Evolutionary conservation across 805 yeast species (phyloP).

Genomic region (Yarrowia sp.): DNA sequence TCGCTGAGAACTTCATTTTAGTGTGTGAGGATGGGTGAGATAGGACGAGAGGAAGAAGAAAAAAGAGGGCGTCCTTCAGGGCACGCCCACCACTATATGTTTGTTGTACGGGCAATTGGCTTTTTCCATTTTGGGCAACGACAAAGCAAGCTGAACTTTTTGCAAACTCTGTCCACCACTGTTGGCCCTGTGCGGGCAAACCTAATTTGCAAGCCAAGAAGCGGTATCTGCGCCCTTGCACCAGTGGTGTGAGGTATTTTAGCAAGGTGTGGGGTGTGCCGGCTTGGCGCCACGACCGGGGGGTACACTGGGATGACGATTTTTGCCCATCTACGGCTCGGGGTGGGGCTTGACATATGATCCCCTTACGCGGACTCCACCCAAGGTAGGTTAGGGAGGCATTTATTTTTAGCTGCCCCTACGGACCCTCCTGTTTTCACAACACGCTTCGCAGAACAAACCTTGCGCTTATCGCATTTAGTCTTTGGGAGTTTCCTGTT

Average conservation of each 20-base stretch:
- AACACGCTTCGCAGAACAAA: neutral
- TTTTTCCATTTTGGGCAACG: conserved; percentile 21
- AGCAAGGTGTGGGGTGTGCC: neutral
- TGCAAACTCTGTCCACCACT: neutral
- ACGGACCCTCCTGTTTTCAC: neutral
- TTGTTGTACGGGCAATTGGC: neutral
- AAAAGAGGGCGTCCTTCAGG: neutral
- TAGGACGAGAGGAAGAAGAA: neutral
- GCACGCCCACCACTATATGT: neutral
- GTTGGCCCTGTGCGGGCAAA: neutral
- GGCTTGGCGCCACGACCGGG: neutral
- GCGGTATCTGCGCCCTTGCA: conserved; percentile 12
- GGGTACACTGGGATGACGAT: no score
- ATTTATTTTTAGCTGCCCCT: neutral
- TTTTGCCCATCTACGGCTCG: no score
- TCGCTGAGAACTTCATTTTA: conserved; percentile 35
- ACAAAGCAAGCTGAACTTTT: conserved; percentile 13
- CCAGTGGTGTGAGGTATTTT: conserved; percentile 5
- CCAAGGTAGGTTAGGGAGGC: neutral
- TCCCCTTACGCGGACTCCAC: neutral
- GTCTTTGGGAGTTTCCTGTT: neutral
- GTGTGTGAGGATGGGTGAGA: conserved; percentile 29
- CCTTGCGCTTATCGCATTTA: neutral
- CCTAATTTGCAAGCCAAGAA: neutral
- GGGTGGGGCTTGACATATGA: neutral